Base-by-base conservation (phyloP, 257 asterid genomes). In the Fraxinus americana region DNA sequence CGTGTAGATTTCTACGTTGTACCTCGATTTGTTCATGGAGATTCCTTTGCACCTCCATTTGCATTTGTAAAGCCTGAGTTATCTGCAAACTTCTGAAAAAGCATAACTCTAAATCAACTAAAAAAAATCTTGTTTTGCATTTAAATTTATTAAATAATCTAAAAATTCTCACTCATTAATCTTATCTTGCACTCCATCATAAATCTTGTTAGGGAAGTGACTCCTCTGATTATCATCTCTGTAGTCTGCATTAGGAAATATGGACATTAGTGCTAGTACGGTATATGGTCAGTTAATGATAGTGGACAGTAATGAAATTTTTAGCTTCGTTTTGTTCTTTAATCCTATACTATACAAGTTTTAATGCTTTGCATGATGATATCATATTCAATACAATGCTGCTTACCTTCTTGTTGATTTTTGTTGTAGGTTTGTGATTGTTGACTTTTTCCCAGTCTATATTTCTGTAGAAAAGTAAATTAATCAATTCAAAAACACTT, bases 11-110 rank as follows among this genome's bases (percentile, higher is more conserved):
- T 5, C 23, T 16, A 5, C 45, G 9, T 43, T 65, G 77, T 85
- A 94, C 98, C 98, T 94, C 94, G 54, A 94, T 90, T 70, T 94
- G 99, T 79, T 94, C 96, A 43, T 88, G 89, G 50, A 95, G 96
- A 73, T 95, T 93, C 80, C 88, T 91, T 85, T 94, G 97, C 75
- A 94, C 98, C 70, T 92, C 99, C 99, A 90, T 92, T 82, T 91
- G 99, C 86, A 92, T 67, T 79, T 92, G 92, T 73, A 91, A 72
- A 82, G 97, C 95, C 73, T 83, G 82, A 17, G 94, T 79, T 36
- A 91, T 86, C 82, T 91, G 86, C 78, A 59, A 68, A 76, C 88
- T 86, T 80, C 91, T 88, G 87, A 75, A 52, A 73, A 72, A 81
- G 41, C 77, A 38, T 17, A 35, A 79, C 17, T 13, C 54, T 70